Base-by-base conservation (phyloP, 495 filamentous ascomycete species). In the Penicillium ucsense region DNA sequence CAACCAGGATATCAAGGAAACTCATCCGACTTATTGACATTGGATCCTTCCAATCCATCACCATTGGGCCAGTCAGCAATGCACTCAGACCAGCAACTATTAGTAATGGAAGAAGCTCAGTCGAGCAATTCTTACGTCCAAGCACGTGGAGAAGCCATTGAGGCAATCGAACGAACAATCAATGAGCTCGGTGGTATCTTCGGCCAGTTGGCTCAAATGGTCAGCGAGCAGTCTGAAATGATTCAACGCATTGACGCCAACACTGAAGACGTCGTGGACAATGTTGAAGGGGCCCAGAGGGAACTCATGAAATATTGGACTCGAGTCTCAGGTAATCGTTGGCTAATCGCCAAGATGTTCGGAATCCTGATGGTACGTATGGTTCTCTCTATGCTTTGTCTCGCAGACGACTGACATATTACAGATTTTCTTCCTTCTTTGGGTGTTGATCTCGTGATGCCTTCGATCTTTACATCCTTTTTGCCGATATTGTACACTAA, bases 331-430 rank as follows among this genome's bases (percentile, higher is more conserved):
- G 86, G 89, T 29, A 98, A 97, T 73, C 77, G 92, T 57, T 97
- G 94, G 92, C 70, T 98, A 41, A 81, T 98, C 45, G 94, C 90
- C 10, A 96, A 97, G 78, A 98, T 98, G 94, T 95, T 98, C 78
- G 92, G 92, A 46, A 86, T 86, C 57, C 60, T 85, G 56, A 84
- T 85, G 81, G 78, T 85, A 57, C 53, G 71, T 66, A 29, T 29
- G 6, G 6, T 34, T 7, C 4, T 49, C 3, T 34, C 6, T 29
- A 8, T 32, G 5, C 34, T 3, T 8, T 8, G 31, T 33, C 6
- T 4, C 10, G 6, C 12, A 11, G 6, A 3, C 7, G 41, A 38
- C 59, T 69, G 49, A 70, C 48, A 9, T 6, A 7, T n/a, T n/a
- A 36, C 38, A 74, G 68, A 73, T 74, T 57, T 76, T 80, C 61